Conservation (phyloP, 148 eudicot genomes). For the Camellia granthamiana region DNA sequence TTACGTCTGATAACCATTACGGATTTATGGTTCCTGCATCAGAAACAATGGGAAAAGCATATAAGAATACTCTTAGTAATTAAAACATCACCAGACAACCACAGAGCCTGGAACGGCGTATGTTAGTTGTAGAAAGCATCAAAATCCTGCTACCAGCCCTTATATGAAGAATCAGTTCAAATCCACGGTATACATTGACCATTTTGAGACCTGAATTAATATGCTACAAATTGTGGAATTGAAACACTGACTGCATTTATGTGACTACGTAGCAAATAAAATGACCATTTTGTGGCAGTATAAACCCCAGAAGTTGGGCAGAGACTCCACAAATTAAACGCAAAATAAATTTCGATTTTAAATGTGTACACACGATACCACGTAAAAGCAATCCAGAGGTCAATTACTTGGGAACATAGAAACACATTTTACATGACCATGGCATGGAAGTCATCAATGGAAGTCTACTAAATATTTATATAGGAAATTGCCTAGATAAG, state of each 20-base stretch:
- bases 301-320: not conserved
- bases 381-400: not conserved
- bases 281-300: not conserved
- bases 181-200: not conserved
- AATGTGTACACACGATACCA: not conserved
- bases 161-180: not conserved
- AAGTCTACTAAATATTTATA: not conserved
- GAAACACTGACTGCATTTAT: not conserved
- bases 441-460: not conserved
- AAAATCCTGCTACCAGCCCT: not conserved
- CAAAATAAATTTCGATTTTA: slow-evolving; percentile 2
- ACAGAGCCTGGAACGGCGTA: not conserved
- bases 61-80: not conserved
- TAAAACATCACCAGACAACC: not conserved
- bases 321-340: not conserved
- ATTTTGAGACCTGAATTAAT: not conserved
- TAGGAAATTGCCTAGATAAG: not conserved
- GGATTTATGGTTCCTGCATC: slow-evolving; percentile 85
- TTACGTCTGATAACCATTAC: slow-evolving; percentile 79
- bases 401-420: not conserved
- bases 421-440: not conserved
- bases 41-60: slow-evolving; percentile 14
- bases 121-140: slow-evolving; percentile 1
- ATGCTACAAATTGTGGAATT: not conserved
- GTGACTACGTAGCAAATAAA: not conserved